Evolutionary conservation across 2,329 filamentous ascomycete genomes (phyloP).

Genomic region (Intubia oerlemansii): DNA sequence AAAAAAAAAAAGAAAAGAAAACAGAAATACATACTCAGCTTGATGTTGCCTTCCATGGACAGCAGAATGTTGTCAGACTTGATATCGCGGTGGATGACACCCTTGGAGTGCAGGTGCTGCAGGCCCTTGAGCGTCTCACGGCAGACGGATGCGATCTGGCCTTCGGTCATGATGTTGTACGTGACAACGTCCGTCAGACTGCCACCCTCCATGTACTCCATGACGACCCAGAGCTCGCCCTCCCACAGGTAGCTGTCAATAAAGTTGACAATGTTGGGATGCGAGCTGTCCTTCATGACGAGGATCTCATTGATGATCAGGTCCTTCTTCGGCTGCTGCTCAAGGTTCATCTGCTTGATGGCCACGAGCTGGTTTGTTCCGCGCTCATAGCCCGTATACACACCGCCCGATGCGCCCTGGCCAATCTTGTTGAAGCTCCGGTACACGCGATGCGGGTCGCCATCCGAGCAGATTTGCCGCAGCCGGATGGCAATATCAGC

Average conservation of each 20-base stretch:
- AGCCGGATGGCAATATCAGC: slow-evolving; percentile 69
- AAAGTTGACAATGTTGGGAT: slow-evolving; percentile 98
- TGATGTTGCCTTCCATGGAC: slow-evolving; percentile 87
- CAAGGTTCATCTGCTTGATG: slow-evolving; percentile 99
- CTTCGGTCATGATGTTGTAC: slow-evolving; percentile 97
- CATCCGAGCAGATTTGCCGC: slow-evolving; percentile 74
- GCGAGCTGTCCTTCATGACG: slow-evolving; percentile 97
- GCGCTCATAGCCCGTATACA: slow-evolving; percentile 76
- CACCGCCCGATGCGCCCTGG: slow-evolving; percentile 88
- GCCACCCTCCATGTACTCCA: slow-evolving; percentile 99
- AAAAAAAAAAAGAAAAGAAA: neutral
- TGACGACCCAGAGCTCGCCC: slow-evolving; percentile 92
- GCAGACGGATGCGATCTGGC: slow-evolving; percentile 90
- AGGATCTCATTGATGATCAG: slow-evolving; percentile 98
- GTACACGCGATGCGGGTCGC: slow-evolving; percentile 77
- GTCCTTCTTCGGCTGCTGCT: slow-evolving; percentile 97
- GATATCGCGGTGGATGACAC: slow-evolving; percentile 95
- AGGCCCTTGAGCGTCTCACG: slow-evolving; percentile 79
- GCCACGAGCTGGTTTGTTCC: slow-evolving; percentile 75
- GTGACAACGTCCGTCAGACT: slow-evolving; percentile 96
- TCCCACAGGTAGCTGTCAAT: slow-evolving; percentile 86
- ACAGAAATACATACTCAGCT: slow-evolving; percentile 51
- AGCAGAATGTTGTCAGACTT: slow-evolving; percentile 97
- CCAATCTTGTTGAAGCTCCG: slow-evolving; percentile 83
- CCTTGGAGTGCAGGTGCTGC: slow-evolving; percentile 91